Evolutionary conservation across 306 rosid genomes (phyloP).

Genomic region (Argentina anserina): DNA sequence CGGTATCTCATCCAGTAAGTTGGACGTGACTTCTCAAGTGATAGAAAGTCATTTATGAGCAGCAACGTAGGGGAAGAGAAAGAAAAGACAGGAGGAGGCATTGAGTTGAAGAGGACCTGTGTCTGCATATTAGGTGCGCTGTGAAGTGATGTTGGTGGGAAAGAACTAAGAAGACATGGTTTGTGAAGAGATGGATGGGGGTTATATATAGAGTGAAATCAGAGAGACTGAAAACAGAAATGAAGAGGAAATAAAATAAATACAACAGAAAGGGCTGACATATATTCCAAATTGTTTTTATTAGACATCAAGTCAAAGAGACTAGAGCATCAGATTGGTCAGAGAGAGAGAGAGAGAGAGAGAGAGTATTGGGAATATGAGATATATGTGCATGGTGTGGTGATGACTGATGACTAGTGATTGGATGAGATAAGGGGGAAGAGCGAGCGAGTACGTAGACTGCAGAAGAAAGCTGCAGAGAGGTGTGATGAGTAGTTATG

Average conservation of each 20-base stretch:
- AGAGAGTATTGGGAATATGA: background rate
- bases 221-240: constrained; percentile 13
- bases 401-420: constrained; percentile 23
- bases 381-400: constrained; percentile 2
- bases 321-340: constrained; percentile 17
- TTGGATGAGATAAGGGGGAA: constrained; percentile 47
- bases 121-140: constrained; percentile 5
- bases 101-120: background rate
- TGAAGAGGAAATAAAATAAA: constrained; percentile 20
- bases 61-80: constrained; percentile 11
- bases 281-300: constrained; percentile 37
- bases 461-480: constrained; percentile 23
- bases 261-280: constrained; percentile 33
- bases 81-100: constrained; percentile 29
- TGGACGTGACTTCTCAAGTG: background rate
- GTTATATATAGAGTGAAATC: constrained; percentile 26
- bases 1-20: constrained; percentile 6
- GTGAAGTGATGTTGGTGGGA: constrained; percentile 49
- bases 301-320: constrained; percentile 32
- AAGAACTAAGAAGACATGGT: constrained; percentile 25
- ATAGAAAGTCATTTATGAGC: constrained; percentile 1
- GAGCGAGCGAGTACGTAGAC: constrained; percentile 25
- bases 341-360: background rate
- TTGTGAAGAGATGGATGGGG: constrained; percentile 30
- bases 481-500: constrained; percentile 41